Base-by-base conservation (phyloP, 2,329 filamentous ascomycete species). In the Aspergillus sp. region DNA sequence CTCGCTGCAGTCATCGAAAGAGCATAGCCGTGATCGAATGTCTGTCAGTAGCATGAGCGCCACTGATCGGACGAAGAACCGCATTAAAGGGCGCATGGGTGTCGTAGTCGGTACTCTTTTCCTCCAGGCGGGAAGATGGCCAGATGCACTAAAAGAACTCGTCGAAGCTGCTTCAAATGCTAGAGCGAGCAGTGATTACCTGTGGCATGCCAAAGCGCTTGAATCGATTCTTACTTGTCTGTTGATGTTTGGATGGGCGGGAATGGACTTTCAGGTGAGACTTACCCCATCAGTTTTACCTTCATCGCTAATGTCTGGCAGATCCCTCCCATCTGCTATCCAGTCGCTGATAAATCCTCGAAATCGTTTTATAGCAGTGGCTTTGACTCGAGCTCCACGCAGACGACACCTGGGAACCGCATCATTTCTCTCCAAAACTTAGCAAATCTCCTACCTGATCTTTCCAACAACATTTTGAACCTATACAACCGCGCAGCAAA, bases 141-240 rank as follows among this genome's bases (percentile, higher is more conserved):
- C 77, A 38, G 90, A 97, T 68, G 90, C 91, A 6, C 66, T 97
- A 37, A 86, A 82, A 62, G 88, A 95, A 60, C 78, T 96, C 19
- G 75, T 82, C 7, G 91, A 96, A 47, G 88, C 86, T 42, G 90
- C 87, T 2, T 79, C 79, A 7, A 81, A 85, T 54, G 85, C 89
- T 11, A 85, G 88, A 56, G 83, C 82, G 32, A 79, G 87, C 46
- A 90, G 89, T 56, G 93, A 98, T 66, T 88, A 95, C 66, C 66
- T 97, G n/a, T 98, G 93, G 91, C 89, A 96, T 68, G 93, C 88
- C 12, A 97, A 97, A 67, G 90, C 89, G 1, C 74, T 98, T 13
- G 94, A 98, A 62, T 82, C 90, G 27, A 88, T 95, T 47, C 72
- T 93, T 37, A 76, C 95, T 27, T 89, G 86, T 59, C 76, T 97